Conservation (phyloP, 2,329 filamentous ascomycete genomes). For the Coniochaeta prunicola region DNA sequence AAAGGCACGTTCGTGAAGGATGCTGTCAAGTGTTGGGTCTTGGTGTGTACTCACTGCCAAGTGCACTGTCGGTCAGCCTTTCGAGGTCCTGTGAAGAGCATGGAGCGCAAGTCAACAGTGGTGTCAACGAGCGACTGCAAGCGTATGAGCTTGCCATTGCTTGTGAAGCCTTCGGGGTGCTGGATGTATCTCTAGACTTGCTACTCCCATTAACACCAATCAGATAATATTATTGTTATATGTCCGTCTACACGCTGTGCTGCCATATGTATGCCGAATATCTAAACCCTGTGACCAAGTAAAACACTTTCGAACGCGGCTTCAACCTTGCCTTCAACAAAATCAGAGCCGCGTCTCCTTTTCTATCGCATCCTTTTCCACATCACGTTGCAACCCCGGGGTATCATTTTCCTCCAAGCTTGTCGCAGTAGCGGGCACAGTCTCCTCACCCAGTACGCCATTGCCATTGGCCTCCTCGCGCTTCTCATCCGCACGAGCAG, state of each 20-base stretch:
- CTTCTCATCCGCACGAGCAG: constrained; percentile 3
- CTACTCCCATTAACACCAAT: background rate
- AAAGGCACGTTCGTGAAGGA: background rate
- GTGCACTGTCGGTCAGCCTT: background rate
- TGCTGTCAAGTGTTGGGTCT: background rate
- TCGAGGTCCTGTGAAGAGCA: background rate
- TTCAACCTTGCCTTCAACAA: background rate
- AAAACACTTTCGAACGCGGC: background rate
- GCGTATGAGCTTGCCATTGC: background rate
- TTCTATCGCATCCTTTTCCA: background rate
- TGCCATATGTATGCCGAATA: background rate
- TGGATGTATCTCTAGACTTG: background rate
- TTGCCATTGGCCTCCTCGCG: background rate
- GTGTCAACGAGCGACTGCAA: background rate
- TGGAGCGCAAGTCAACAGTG: background rate
- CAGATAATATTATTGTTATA: background rate
- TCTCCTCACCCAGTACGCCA: constrained; percentile 26
- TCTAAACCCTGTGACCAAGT: background rate
- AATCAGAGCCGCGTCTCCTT: background rate
- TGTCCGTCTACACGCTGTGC: background rate
- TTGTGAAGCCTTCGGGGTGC: background rate
- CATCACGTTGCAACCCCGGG: background rate
- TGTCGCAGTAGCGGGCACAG: constrained; percentile 25
- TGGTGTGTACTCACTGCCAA: background rate
- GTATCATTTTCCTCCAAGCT: background rate